phyloP scores from a whole-genome alignment of 2,329 filamentous ascomycete genomes.

The Dichotomopilus funicola region DNA sequence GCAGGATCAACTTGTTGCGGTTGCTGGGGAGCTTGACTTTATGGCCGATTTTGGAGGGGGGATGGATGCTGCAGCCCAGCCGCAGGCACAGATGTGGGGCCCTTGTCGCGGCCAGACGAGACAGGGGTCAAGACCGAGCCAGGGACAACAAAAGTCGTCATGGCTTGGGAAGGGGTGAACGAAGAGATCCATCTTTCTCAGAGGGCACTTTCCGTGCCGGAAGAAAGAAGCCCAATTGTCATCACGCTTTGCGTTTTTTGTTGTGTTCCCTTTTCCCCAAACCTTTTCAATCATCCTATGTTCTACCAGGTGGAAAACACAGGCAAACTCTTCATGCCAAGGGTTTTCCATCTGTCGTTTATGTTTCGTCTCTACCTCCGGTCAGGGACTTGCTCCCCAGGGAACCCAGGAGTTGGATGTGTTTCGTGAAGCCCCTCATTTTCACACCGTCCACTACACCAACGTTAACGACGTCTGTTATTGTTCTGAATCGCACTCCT shows the following conservation, averaged over 20 bases:
- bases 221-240: background rate
- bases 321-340: too few relatives aligned
- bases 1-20: constrained; percentile 12
- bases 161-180: constrained; percentile 5
- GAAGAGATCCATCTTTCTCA: background rate
- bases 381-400: background rate
- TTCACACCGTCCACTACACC: background rate
- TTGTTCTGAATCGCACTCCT: too few relatives aligned
- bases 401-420: background rate
- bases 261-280: background rate
- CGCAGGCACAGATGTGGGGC: constrained; percentile 15
- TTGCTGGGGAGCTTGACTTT: constrained; percentile 21
- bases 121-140: constrained; percentile 15
- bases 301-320: background rate
- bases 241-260: background rate
- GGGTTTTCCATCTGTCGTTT: too few relatives aligned
- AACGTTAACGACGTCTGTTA: too few relatives aligned
- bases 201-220: background rate
- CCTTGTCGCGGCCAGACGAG: constrained; percentile 6
- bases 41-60: constrained; percentile 16
- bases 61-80: constrained; percentile 18
- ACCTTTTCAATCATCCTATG: background rate
- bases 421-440: constrained; percentile 3
- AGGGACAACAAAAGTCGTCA: constrained; percentile 12
- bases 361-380: background rate